Conservation (phyloP, 208 protist genomes). For the Acanthamoeba healyi region DNA sequence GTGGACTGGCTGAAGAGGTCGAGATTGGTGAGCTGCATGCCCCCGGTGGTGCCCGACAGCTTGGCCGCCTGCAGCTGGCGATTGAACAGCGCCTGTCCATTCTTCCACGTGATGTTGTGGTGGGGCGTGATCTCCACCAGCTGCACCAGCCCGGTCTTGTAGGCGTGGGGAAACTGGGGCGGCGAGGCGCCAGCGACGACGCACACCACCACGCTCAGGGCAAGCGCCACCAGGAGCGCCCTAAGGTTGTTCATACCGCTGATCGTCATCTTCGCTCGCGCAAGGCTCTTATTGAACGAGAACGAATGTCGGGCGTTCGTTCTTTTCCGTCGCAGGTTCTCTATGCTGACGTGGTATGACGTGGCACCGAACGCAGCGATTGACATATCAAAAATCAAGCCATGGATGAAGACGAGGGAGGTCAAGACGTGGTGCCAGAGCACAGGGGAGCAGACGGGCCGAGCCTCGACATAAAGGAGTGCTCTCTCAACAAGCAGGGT, state of each 20-base stretch:
- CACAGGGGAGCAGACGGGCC: background rate
- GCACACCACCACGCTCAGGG: background rate
- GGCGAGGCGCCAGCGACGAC: background rate
- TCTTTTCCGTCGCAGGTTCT: background rate
- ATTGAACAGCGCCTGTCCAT: background rate
- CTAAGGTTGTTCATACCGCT: background rate
- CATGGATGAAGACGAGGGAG: background rate
- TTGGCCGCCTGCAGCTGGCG: background rate
- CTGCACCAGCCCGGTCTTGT: background rate
- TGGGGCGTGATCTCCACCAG: background rate
- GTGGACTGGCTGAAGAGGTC: background rate
- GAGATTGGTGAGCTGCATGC: slow-evolving; percentile 15
- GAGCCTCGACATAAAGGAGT: background rate
- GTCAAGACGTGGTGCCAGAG: background rate
- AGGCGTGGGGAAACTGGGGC: background rate
- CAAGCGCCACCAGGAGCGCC: background rate
- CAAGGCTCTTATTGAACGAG: background rate
- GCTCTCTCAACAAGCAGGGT: slow-evolving; percentile 49
- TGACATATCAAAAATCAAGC: background rate
- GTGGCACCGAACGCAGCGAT: too few relatives aligned
- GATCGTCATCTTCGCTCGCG: background rate
- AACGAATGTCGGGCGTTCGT: background rate
- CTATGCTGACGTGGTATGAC: background rate
- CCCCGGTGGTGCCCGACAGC: background rate
- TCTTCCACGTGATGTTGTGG: slow-evolving; percentile 23